Conservation (phyloP, 495 filamentous ascomycete genomes). For the Penicillium ucsense region DNA sequence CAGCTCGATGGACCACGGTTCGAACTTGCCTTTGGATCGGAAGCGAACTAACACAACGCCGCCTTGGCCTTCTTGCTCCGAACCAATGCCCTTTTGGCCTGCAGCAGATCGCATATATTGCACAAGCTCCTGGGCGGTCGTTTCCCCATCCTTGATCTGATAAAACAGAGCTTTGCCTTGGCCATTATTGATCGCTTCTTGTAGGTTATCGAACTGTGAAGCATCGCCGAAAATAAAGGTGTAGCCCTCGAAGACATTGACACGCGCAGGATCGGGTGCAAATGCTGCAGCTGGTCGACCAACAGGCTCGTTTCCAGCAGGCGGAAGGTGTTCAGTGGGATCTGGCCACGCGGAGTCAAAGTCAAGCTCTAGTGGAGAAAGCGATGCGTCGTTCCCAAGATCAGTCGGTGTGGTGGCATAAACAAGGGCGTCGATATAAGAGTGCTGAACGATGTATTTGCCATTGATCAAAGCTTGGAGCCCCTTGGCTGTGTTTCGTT, state of each 20-base stretch:
- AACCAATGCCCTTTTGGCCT: slow-evolving; percentile 58
- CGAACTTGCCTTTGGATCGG: slow-evolving; percentile 48
- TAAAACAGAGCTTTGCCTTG: slow-evolving; percentile 72
- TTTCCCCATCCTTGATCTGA: slow-evolving; percentile 50
- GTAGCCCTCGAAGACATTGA: slow-evolving; percentile 73
- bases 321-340: slow-evolving; percentile 58
- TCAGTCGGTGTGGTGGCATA: slow-evolving; percentile 52
- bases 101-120: slow-evolving; percentile 65
- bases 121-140: slow-evolving; percentile 66
- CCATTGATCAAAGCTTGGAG: slow-evolving; percentile 83
- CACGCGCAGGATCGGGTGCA: slow-evolving; percentile 53
- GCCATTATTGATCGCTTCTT: slow-evolving; percentile 63
- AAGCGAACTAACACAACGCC: slow-evolving; percentile 76
- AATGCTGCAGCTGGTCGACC: slow-evolving; percentile 54
- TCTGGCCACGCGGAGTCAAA: slow-evolving; percentile 79
- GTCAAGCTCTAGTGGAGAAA: slow-evolving; percentile 68
- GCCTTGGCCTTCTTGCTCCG: slow-evolving; percentile 51
- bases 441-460: slow-evolving; percentile 67
- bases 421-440: slow-evolving; percentile 62
- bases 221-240: slow-evolving; percentile 80
- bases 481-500: slow-evolving; percentile 79
- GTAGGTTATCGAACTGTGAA: slow-evolving; percentile 68
- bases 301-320: slow-evolving; percentile 62
- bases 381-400: slow-evolving; percentile 39
- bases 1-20: slow-evolving; percentile 63